These are phyloP conservation scores for Neurospora intermedia DNA, from an alignment of 495 filamentous ascomycete genomes.

Conservation along the genomic window DNA sequence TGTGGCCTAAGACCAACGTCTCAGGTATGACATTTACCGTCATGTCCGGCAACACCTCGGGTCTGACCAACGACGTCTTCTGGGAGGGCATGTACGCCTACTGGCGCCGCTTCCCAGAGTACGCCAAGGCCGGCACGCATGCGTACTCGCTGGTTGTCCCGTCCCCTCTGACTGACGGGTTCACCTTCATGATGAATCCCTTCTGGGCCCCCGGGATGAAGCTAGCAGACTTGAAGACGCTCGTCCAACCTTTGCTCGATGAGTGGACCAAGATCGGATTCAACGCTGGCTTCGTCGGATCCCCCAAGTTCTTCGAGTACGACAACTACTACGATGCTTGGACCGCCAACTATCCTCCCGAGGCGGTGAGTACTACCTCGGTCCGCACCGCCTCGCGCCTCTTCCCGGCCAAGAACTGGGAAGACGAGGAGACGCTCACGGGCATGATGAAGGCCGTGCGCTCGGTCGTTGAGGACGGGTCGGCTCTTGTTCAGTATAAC, in stretches of 20 bases:
- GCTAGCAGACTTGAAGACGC: conserved; percentile 11
- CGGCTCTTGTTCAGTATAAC: conserved; percentile 16
- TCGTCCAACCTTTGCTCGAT: conserved; percentile 29
- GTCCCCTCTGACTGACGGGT: conserved; percentile 1
- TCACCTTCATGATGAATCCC: conserved; percentile 10
- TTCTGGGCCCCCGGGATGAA: conserved; percentile 13
- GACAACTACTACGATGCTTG: conserved; percentile 13
- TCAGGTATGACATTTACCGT: conserved; percentile 26
- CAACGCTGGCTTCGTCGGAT: conserved; percentile 10
- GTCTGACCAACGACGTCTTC: conserved; percentile 33
- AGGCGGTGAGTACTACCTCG: conserved; percentile 12
- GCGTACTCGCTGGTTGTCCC: conserved; percentile 30
- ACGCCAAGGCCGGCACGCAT: conserved; percentile 38
- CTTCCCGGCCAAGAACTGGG: conserved; percentile 20
- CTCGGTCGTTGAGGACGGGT: conserved; percentile 10
- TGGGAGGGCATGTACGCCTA: conserved; percentile 40
- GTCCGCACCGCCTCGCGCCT: conserved; percentile 30
- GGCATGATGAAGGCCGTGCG: conserved; percentile 13
- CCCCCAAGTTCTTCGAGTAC: conserved; percentile 12
- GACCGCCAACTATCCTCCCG: conserved; percentile 9
- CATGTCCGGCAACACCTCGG: conserved; percentile 19
- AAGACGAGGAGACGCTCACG: conserved; percentile 18
- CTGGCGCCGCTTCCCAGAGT: conserved; percentile 29
- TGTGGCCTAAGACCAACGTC: conserved; percentile 29
- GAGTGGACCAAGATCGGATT: conserved; percentile 27